Conservation (phyloP, 768 basidiomycete species). For the Leccinum uliginosum region DNA sequence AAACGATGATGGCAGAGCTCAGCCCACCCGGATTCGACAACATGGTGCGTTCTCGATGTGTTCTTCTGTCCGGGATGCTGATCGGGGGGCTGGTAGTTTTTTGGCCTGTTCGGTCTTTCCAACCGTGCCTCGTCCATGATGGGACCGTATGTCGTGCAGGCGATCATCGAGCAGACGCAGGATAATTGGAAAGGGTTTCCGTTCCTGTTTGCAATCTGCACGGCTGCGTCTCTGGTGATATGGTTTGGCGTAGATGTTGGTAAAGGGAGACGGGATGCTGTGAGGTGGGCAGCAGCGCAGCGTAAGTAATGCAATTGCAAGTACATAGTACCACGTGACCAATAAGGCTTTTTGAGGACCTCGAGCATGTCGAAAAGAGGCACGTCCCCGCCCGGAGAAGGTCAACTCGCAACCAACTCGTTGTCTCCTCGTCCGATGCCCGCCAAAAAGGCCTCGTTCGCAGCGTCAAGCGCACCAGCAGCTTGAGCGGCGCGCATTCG, state of each 20-base stretch:
- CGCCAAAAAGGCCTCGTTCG: constrained; percentile 76
- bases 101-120: constrained; percentile 80
- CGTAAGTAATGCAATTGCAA: constrained; percentile 9
- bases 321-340: background rate
- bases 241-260: constrained; percentile 70
- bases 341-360: background rate
- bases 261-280: constrained; percentile 60
- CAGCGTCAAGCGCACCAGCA: constrained; percentile 88
- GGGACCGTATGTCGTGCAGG: constrained; percentile 82
- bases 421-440: constrained; percentile 73
- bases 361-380: constrained; percentile 66
- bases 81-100: constrained; percentile 49
- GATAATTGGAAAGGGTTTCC: constrained; percentile 84
- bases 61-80: background rate
- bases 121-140: constrained; percentile 86
- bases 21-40: constrained; percentile 86
- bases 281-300: constrained; percentile 45
- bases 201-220: constrained; percentile 73
- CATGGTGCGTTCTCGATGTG: constrained; percentile 40
- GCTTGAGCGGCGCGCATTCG: constrained; percentile 80
- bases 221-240: constrained; percentile 62
- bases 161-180: constrained; percentile 67
- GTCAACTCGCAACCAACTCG: constrained; percentile 64
- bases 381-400: constrained; percentile 49
- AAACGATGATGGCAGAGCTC: constrained; percentile 88